Base-by-base conservation (phyloP, 495 filamentous ascomycete species). In the Penicillium tannophilum region DNA sequence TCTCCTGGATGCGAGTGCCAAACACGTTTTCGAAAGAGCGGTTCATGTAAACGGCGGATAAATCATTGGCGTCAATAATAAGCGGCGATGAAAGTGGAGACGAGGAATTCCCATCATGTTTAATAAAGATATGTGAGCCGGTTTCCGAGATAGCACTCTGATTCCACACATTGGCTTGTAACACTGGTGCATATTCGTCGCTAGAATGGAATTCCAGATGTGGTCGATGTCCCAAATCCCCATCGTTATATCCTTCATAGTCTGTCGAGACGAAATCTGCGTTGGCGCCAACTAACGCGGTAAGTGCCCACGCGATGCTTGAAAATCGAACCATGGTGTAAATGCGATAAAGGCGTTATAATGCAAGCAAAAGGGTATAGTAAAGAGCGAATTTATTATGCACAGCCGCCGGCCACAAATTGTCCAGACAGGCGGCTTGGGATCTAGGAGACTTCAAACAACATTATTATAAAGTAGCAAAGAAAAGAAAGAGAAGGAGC, bases 141-240 rank as follows among this genome's bases (percentile, higher is more conserved):
- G 51, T 33, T 0, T 36, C 23, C 12, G 64, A 66, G 17, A 63
- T 66, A 7, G 49, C 54, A 20, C 59, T 52, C 1, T 20, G 36
- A 19, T 63, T 43, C 61, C 64, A 66, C 24, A 59, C 23, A 36
- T 60, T 63, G 28, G 56, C 64, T 44, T 66, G 64, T 26, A 66
- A 46, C 1, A 66, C 24, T 16, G 64, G 64, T 1, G 64, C 41
- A 28, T 53, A 66, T 59, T 66, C 64, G 47, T 9, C 48, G 52
- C 64, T 66, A 1, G 64, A 63, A 10, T 66, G 60, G 16, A 59
- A 66, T 23, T 66, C 64, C 6, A 63, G 58, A 54, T 66, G 64
- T 10, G 64, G 64, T 23, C 64, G 54, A 35, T 66, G 64, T 23
- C 64, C 64, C 7, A 66, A 35, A 19, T 35, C 52, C 20, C 60